phyloP scores from a whole-genome alignment of 768 basidiomycete species.

The Lentinula detonsa region DNA sequence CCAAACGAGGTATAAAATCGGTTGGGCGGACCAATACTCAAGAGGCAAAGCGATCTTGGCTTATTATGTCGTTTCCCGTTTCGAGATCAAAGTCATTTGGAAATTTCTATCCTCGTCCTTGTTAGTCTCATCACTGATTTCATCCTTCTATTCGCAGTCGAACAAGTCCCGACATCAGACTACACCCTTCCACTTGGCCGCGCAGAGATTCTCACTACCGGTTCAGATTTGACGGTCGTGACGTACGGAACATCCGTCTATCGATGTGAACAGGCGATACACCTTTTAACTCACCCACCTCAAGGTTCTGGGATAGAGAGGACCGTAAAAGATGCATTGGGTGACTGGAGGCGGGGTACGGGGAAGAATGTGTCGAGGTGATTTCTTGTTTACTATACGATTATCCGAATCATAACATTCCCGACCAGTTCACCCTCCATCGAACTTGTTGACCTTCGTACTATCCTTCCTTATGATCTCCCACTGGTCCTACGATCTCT shows the following conservation, averaged over 20 bases:
- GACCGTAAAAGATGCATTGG: background rate
- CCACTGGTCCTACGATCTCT: constrained; percentile 80
- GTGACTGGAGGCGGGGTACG: background rate
- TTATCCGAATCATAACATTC: constrained; percentile 63
- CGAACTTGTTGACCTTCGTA: constrained; percentile 87
- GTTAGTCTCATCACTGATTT: background rate
- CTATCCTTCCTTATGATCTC: constrained; percentile 86
- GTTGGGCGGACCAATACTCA: no score
- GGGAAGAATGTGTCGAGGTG: background rate
- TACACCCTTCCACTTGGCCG: constrained; percentile 77
- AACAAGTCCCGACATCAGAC: constrained; percentile 90
- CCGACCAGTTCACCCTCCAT: constrained; percentile 64
- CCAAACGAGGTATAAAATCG: no score
- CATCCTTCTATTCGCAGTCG: constrained; percentile 40
- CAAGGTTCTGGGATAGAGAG: background rate
- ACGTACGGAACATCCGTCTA: constrained; percentile 95
- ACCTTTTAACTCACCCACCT: constrained; percentile 65
- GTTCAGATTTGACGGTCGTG: constrained; percentile 82
- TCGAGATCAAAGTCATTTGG: background rate
- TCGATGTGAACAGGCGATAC: constrained; percentile 80
- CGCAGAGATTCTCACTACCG: constrained; percentile 70
- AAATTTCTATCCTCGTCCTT: background rate
- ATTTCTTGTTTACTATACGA: constrained; percentile 13
- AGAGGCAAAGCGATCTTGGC: no score
- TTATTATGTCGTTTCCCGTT: background rate